Conservation (phyloP, 2,329 filamentous ascomycete genomes). For the Alternaria burnsii region DNA sequence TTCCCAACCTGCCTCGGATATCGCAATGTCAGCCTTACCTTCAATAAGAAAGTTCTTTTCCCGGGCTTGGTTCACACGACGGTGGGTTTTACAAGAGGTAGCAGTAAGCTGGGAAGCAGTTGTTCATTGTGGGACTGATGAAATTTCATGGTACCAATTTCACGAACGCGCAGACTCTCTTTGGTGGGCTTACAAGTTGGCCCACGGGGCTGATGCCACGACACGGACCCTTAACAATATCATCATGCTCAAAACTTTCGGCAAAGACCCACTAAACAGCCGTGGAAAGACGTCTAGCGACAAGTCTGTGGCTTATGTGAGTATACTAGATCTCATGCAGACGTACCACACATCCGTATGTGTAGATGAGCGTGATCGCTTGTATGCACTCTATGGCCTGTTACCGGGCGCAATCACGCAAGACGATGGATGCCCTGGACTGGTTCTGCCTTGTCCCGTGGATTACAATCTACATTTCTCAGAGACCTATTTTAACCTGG, state of each 20-base stretch:
- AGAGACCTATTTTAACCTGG: not conserved
- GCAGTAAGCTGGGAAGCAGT: not conserved
- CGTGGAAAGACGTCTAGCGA: too few relatives aligned
- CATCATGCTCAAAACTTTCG: too few relatives aligned
- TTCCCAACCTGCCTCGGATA: too few relatives aligned
- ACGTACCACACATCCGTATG: not conserved
- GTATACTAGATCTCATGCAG: not conserved
- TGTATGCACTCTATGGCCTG: not conserved
- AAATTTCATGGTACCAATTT: not conserved
- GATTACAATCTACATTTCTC: not conserved
- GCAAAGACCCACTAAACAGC: too few relatives aligned
- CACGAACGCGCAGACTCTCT: too few relatives aligned
- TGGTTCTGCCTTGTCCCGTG: not conserved
- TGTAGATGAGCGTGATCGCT: not conserved
- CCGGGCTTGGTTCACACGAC: not conserved
- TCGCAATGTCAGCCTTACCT: not conserved
- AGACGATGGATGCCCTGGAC: too few relatives aligned
- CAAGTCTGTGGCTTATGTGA: too few relatives aligned
- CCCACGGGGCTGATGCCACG: too few relatives aligned
- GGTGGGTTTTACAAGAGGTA: not conserved
- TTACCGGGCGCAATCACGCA: too few relatives aligned
- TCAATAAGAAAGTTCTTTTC: not conserved
- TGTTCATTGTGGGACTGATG: not conserved
- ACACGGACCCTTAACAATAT: too few relatives aligned
- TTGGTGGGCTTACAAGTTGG: too few relatives aligned